Conservation (phyloP, 164 flowering plant species). For the Aristolochia fimbriata region DNA sequence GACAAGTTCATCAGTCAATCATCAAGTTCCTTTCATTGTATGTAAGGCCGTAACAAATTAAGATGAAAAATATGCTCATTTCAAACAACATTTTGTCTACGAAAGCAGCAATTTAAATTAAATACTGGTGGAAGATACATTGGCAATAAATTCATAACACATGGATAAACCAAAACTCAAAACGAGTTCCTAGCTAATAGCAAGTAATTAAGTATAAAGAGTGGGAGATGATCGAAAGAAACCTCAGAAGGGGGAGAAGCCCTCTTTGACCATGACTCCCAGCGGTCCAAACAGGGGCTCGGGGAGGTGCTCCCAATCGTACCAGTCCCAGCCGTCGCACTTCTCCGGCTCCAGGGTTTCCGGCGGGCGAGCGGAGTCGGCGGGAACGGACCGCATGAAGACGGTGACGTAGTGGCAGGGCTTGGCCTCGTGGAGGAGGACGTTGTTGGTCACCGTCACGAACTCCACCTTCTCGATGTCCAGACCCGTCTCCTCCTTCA, state of each 20-base stretch:
- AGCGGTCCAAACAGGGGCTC: slow-evolving; percentile 55
- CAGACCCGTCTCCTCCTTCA: slow-evolving; percentile 81
- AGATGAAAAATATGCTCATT: too few relatives aligned
- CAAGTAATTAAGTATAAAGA: too few relatives aligned
- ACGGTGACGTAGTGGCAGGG: slow-evolving; percentile 46
- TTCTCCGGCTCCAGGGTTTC: slow-evolving; percentile 62
- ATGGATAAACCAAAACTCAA: too few relatives aligned
- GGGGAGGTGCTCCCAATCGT: slow-evolving; percentile 61
- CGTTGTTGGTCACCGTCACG: slow-evolving; percentile 58
- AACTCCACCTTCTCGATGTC: slow-evolving; percentile 42
- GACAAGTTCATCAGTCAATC: too few relatives aligned
- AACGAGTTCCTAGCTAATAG: too few relatives aligned
- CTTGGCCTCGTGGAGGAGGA: slow-evolving; percentile 32
- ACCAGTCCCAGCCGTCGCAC: slow-evolving; percentile 94
- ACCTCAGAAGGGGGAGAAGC: slow-evolving; percentile 58
- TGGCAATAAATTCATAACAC: too few relatives aligned
- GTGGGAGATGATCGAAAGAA: too few relatives aligned
- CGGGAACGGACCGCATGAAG: slow-evolving; percentile 33
- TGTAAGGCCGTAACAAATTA: too few relatives aligned
- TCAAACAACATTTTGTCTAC: too few relatives aligned
- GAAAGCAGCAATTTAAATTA: too few relatives aligned
- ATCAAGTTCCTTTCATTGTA: too few relatives aligned
- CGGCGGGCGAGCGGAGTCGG: slow-evolving; percentile 38
- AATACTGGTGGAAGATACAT: too few relatives aligned
- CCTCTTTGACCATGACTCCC: slow-evolving; percentile 29